Evolutionary conservation across 2,329 filamentous ascomycete species (phyloP).

Genomic region (Sarocladium kiliense): DNA sequence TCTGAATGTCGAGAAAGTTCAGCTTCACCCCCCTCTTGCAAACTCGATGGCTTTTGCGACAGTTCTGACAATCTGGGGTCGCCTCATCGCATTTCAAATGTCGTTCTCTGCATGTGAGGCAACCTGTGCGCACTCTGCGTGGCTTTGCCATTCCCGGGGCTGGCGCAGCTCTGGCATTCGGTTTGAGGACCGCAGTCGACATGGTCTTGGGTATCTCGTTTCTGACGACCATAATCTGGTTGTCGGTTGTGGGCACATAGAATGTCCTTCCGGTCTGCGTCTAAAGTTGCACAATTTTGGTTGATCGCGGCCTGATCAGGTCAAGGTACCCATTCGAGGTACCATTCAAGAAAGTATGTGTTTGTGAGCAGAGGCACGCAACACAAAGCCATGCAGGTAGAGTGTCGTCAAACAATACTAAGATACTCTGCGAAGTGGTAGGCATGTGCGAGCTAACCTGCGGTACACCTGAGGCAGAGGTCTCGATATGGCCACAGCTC

Average conservation of each 20-base stretch:
- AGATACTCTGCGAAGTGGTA: too few species aligned
- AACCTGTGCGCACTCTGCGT: constrained; percentile 62
- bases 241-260: background rate
- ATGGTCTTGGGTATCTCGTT: background rate
- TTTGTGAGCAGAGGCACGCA: background rate
- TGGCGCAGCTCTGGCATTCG: background rate
- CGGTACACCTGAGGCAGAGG: too few species aligned
- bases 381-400: background rate
- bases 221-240: background rate
- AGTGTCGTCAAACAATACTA: constrained; percentile 1
- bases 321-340: background rate
- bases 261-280: background rate
- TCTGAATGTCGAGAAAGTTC: constrained; percentile 85
- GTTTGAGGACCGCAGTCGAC: background rate
- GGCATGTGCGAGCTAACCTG: too few species aligned
- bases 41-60: constrained; percentile 76
- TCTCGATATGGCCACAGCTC: too few species aligned
- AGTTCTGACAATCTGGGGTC: constrained; percentile 63
- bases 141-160: background rate
- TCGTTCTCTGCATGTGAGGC: constrained; percentile 81
- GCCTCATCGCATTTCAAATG: constrained; percentile 90
- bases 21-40: constrained; percentile 84
- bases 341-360: background rate
- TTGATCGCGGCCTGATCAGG: background rate
- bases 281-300: background rate